Conservation (phyloP, 1,284 basidiomycete species). For the Filobasidium uniguttulatum region DNA sequence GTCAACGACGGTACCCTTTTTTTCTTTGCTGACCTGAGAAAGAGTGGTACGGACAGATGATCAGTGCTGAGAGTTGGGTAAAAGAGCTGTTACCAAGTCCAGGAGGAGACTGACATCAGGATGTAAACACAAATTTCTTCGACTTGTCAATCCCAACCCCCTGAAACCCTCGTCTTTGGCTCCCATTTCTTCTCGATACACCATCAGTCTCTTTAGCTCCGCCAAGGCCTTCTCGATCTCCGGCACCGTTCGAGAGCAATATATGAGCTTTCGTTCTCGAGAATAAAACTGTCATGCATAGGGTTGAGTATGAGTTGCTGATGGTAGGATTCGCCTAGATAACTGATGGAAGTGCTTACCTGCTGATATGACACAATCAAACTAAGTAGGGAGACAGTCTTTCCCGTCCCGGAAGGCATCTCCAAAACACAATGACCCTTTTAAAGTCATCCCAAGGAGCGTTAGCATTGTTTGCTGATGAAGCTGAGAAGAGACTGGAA, state of each 20-base stretch:
- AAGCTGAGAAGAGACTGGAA: background rate
- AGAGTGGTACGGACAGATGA: background rate
- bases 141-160: conserved; percentile 82
- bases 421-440: conserved; percentile 97
- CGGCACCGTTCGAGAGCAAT: conserved; percentile 99
- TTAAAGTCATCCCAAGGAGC: background rate
- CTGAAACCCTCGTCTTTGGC: conserved; percentile 71
- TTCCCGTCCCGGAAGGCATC: conserved; percentile 99
- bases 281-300: conserved; percentile 60
- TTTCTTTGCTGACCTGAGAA: conserved; percentile 75
- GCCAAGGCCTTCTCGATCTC: conserved; percentile 98
- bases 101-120: conserved; percentile 56
- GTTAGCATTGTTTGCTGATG: background rate
- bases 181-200: conserved; percentile 65
- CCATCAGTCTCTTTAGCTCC: conserved; percentile 88
- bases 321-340: too few relatives aligned
- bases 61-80: background rate
- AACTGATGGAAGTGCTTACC: conserved; percentile 38
- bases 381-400: conserved; percentile 91
- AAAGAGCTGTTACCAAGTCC: background rate
- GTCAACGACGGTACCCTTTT: conserved; percentile 95
- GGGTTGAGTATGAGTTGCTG: background rate
- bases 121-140: conserved; percentile 94
- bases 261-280: conserved; percentile 83
- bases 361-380: conserved; percentile 98